Evolutionary conservation across 805 yeast species (phyloP).

Genomic region (Wickerhamomyces chambardii): DNA sequence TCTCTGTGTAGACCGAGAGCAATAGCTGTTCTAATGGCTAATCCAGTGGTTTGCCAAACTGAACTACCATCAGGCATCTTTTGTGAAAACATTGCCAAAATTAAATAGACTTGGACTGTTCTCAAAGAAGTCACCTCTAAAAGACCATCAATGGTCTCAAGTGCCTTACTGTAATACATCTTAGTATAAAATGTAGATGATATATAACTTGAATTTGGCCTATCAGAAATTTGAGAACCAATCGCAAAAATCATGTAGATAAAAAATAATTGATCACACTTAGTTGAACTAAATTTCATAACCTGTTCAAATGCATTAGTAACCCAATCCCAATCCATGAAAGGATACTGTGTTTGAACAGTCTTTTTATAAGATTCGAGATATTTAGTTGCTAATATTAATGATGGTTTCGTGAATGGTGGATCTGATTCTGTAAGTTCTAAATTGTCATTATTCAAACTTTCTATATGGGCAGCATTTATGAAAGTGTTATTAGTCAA

Average conservation of each 20-base stretch:
- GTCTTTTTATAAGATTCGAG: constrained; percentile 16
- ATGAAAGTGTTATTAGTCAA: no score
- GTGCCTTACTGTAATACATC: constrained; percentile 21
- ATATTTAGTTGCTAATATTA: constrained; percentile 6
- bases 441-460: background rate
- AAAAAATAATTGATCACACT: constrained; percentile 16
- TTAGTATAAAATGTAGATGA: constrained; percentile 12
- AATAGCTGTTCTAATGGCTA: constrained; percentile 22
- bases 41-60: constrained; percentile 22
- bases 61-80: constrained; percentile 25
- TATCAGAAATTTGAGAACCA: constrained; percentile 16
- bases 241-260: constrained; percentile 23
- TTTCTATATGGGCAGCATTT: background rate
- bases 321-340: constrained; percentile 21
- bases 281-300: constrained; percentile 8
- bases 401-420: constrained; percentile 15
- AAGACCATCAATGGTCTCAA: constrained; percentile 15
- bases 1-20: constrained; percentile 22
- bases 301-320: constrained; percentile 12
- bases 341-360: constrained; percentile 28
- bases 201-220: constrained; percentile 1
- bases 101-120: constrained; percentile 23
- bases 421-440: constrained; percentile 2
- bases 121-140: constrained; percentile 15
- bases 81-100: constrained; percentile 22